These are phyloP conservation scores for Rutstroemia sydowiana DNA, from an alignment of 2,329 filamentous ascomycete species.

Conservation along the genomic window DNA sequence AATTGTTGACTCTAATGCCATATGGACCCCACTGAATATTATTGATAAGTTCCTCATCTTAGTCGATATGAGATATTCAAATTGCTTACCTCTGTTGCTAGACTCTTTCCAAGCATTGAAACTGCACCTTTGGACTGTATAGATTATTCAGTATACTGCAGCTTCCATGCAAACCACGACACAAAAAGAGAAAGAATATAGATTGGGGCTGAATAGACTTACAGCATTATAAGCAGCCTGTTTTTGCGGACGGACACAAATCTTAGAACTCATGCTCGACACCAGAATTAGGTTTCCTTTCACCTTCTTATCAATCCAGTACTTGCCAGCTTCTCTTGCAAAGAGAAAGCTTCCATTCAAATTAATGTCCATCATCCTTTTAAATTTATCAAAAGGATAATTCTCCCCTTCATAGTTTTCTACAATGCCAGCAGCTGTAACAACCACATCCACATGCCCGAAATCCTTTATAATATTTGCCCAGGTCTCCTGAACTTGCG, in stretches of 20 bases:
- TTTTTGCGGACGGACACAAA: slow-evolving; percentile 32
- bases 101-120: slow-evolving; percentile 50
- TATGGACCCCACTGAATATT: slow-evolving; percentile 48
- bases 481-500: slow-evolving; percentile 32
- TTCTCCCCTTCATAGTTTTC: slow-evolving; percentile 30
- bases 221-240: slow-evolving; percentile 33
- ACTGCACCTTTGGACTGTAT: slow-evolving; percentile 49
- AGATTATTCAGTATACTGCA: slow-evolving; percentile 3
- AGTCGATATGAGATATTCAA: background rate
- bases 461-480: slow-evolving; percentile 32
- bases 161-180: background rate
- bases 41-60: background rate
- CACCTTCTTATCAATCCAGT: slow-evolving; percentile 30
- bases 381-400: slow-evolving; percentile 30
- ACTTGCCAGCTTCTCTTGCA: slow-evolving; percentile 31
- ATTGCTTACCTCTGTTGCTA: slow-evolving; percentile 40
- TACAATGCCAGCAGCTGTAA: slow-evolving; percentile 35
- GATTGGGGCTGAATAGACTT: slow-evolving; percentile 6
- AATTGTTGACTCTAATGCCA: slow-evolving; percentile 58
- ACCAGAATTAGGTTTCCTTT: slow-evolving; percentile 25
- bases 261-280: slow-evolving; percentile 28
- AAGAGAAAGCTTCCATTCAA: slow-evolving; percentile 33
- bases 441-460: slow-evolving; percentile 33
- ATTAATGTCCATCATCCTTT: slow-evolving; percentile 32
- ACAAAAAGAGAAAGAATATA: background rate